Conservation (phyloP, 2,329 filamentous ascomycete species). For the Davidsoniella virescens region DNA sequence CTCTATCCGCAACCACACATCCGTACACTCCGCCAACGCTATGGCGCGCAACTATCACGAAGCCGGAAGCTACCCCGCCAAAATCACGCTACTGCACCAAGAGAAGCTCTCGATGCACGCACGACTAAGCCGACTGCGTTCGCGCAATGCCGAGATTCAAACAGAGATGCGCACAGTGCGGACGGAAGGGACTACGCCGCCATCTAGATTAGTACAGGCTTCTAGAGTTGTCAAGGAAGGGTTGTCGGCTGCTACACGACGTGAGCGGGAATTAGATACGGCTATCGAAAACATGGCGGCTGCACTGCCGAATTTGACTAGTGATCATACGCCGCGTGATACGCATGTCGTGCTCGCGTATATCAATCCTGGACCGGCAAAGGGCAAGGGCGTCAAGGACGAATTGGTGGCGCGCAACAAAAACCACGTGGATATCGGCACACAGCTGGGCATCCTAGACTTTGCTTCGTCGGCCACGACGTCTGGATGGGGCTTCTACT, state of each 20-base stretch:
- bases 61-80: conserved; percentile 36
- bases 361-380: conserved; percentile 49
- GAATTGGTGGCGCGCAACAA: conserved; percentile 23
- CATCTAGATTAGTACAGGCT: conserved; percentile 40
- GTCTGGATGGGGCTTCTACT: conserved; percentile 97
- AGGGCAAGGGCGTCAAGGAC: conserved; percentile 17
- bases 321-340: conserved; percentile 54
- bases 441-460: conserved; percentile 76
- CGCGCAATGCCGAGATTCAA: conserved; percentile 18
- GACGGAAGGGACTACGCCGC: conserved; percentile 21
- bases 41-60: conserved; percentile 63
- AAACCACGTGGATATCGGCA: conserved; percentile 66
- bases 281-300: conserved; percentile 63
- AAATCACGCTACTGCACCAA: conserved; percentile 39
- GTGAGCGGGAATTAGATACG: conserved; percentile 39
- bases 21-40: conserved; percentile 70
- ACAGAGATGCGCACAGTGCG: conserved; percentile 22
- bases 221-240: conserved; percentile 48
- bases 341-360: conserved; percentile 52
- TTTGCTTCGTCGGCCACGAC: conserved; percentile 68
- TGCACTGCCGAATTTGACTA: conserved; percentile 75
- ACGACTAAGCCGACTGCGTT: conserved; percentile 29
- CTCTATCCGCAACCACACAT: conserved; percentile 73
- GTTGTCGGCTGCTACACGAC: conserved; percentile 41
- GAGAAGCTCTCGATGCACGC: conserved; percentile 42